Base-by-base conservation (phyloP, 441 rosid species). In the Cnidoscolus chayamansa region DNA sequence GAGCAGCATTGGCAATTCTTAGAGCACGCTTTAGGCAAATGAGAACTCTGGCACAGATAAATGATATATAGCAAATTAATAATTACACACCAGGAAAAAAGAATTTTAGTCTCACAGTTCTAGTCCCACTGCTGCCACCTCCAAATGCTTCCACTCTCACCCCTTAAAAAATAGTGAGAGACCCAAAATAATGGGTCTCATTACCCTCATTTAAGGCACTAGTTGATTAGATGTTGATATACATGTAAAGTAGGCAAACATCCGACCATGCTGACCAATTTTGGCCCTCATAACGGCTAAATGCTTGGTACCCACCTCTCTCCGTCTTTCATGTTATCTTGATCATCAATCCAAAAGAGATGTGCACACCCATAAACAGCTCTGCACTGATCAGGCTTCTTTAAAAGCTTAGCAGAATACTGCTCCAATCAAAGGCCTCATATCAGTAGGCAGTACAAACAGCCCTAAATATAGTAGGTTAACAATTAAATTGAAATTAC, bases 301-400 rank as follows among this genome's bases (percentile, higher is more conserved):
- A 47, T 60, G 31, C 19, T 48, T 20, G 47, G 13, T 8, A 64
- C 81, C 13, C 77, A 96, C 99, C 97, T 90, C 82, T 96, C 97
- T 79, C 97, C 99, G 83, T 93, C 97, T 83, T 90, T 93, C 80
- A 88, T 73, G 70, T 80, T 83, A 78, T 90, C 99, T 66, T 91
- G 97, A 79, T 91, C 94, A 51, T 96, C 91, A 66, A 90, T 88
- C 99, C 99, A 96, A 81, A 96, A 96, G 64, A 96, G 91, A 82
- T 93, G 99, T 37, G 98, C 87, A 73, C 98, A 96, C 20, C 88
- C 92, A 74, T 88, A 96, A 64, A 93, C 97, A 71, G 99, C 99
- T 88, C 96, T 89, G 76, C 99, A 93, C 72, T 93, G 99, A 81
- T 96, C 99, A 73, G 97, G 90, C 89, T 93, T 96, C 94, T 91